These are phyloP conservation scores for Colletotrichum zoysiae DNA, from an alignment of 2,329 filamentous ascomycete species.

Conservation along the genomic window DNA sequence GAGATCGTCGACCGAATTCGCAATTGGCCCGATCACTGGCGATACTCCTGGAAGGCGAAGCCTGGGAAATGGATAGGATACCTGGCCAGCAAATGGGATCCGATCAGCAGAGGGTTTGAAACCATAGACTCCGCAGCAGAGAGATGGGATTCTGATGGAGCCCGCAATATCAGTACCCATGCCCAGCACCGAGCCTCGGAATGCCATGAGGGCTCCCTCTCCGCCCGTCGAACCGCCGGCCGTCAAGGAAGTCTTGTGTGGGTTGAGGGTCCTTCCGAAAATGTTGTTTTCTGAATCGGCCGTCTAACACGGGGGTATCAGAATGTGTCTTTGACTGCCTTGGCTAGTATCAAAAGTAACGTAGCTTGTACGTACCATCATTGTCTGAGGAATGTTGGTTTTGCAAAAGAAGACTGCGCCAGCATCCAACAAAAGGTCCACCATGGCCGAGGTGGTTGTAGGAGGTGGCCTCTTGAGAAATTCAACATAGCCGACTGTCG, in stretches of 20 bases:
- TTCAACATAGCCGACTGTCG: constrained; percentile 67
- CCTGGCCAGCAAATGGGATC: constrained; percentile 44
- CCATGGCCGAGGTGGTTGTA: constrained; percentile 65
- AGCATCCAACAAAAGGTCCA: constrained; percentile 67
- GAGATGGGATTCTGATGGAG: constrained; percentile 58
- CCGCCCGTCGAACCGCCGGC: constrained; percentile 76
- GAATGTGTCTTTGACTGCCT: background rate
- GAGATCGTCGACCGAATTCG: constrained; percentile 55
- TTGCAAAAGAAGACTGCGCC: constrained; percentile 79
- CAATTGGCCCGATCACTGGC: constrained; percentile 58
- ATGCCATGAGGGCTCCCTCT: constrained; percentile 55
- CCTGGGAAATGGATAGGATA: constrained; percentile 26
- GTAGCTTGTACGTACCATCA: constrained; percentile 51
- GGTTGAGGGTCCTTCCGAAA: constrained; percentile 67
- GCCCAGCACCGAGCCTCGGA: constrained; percentile 56
- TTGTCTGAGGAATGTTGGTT: constrained; percentile 75
- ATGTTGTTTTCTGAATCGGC: constrained; percentile 69
- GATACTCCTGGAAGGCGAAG: constrained; percentile 47
- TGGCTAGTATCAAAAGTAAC: fast-evolving
- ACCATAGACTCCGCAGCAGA: constrained; percentile 58
- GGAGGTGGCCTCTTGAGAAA: constrained; percentile 65
- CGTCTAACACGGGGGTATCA: constrained; percentile 55
- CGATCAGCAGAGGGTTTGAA: constrained; percentile 55
- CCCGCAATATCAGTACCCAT: constrained; percentile 59
- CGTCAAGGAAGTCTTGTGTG: constrained; percentile 69